phyloP scores from a whole-genome alignment of 306 rosid genomes.

The Trichosanthes cucumerina region DNA sequence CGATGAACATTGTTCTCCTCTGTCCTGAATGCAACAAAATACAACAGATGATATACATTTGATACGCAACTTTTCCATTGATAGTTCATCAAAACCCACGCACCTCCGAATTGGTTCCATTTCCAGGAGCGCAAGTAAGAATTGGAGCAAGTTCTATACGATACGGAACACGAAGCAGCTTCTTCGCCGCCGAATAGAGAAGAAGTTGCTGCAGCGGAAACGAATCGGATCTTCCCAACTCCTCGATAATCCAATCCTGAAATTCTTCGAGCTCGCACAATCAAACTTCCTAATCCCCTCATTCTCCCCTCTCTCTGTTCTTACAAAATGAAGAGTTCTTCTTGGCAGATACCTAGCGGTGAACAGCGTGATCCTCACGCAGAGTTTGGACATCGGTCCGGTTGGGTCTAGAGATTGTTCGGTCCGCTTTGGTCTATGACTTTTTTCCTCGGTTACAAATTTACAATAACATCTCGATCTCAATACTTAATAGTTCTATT shows the following conservation, averaged over 20 bases:
- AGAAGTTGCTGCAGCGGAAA: slow-evolving; percentile 23
- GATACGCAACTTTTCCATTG: not conserved
- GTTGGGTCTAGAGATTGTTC: not conserved
- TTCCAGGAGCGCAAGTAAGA: slow-evolving; percentile 14
- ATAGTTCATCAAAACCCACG: not conserved
- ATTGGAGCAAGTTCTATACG: slow-evolving; percentile 14
- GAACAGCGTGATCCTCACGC: not conserved
- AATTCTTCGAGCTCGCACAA: slow-evolving; percentile 20
- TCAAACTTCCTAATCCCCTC: slow-evolving; percentile 37
- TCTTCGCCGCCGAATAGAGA: slow-evolving; percentile 11
- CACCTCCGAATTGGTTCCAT: slow-evolving; percentile 34
- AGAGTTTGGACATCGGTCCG: not conserved
- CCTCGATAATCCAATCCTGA: not conserved
- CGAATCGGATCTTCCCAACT: not conserved
- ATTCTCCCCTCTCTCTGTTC: not conserved
- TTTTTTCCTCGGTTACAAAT: too few relatives aligned
- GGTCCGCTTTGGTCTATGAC: not conserved
- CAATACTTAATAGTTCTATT: too few relatives aligned
- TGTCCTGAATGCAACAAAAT: slow-evolving; percentile 29
- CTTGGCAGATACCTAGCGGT: not conserved
- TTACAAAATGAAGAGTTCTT: not conserved
- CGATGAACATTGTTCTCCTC: slow-evolving; percentile 55
- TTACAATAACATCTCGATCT: too few relatives aligned
- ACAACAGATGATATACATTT: not conserved
- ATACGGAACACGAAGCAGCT: slow-evolving; percentile 9